Base-by-base conservation (phyloP, 2,329 filamentous ascomycete species). In the Neocatenulostroma microsporum region DNA sequence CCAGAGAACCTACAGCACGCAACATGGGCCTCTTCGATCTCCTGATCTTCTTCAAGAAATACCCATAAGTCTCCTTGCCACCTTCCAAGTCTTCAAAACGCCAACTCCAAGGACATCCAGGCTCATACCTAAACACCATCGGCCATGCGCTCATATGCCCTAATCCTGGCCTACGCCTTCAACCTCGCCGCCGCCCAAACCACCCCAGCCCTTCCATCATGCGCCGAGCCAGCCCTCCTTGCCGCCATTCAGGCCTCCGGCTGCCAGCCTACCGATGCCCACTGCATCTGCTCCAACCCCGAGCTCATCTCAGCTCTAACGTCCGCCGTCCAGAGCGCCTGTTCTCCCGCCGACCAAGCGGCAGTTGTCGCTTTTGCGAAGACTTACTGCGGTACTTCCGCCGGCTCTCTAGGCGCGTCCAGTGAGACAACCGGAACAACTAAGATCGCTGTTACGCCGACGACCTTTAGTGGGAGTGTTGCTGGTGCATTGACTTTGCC, bases 231-330 rank as follows among this genome's bases (percentile, higher is more conserved):
- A 24, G 34, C 44, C 20, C 30, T 48, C 29, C 20, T 40, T 25
- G 27, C 36, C 21, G 41, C 38, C 10, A 35, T 48, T 23, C 26
- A 29, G 29, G 32, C 27, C 14, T 48, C 46, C 13, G 42, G 46
- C 30, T 48, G 46, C 41, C 15, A 30, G 18, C 12, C 31, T 14
- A 36, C 26, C 31, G 40, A 48, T 32, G 31, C 26, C 6, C 21
- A 33, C 8, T 48, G 46, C 44, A 37, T 48, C 15, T 48, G 46
- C 41, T 34, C 32, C 30, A 44, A 36, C 33, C 36, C 37, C 11
- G 20, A 27, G 12, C 26, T 48, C 14, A 24, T 41, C 19, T 29
- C 30, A 3, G 33, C 37, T 19, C n/a, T 48, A 9, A 21, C 30
- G 8, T 26, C 29, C 17, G 41, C 46, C 23, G 21, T 40, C 15